Conservation (phyloP, 2,329 filamentous ascomycete genomes). For the Hypoxylon sp. region DNA sequence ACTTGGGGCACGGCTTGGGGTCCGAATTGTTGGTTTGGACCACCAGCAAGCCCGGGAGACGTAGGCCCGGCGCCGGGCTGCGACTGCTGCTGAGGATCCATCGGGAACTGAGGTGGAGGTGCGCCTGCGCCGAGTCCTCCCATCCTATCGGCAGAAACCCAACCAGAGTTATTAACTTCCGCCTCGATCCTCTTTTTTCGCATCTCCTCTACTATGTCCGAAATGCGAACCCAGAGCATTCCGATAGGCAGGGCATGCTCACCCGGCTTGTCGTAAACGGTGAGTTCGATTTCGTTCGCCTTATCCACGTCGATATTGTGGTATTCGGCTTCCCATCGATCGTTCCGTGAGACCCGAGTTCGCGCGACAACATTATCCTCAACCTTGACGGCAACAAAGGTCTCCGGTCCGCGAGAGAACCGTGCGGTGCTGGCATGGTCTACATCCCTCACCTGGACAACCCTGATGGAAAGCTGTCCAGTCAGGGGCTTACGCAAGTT, state of each 20-base stretch:
- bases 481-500: conserved; percentile 96
- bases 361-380: conserved; percentile 92
- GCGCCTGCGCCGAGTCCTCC: conserved; percentile 57
- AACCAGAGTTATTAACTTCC: conserved; percentile 92
- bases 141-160: conserved; percentile 98
- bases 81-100: conserved; percentile 58
- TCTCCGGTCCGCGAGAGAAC: conserved; percentile 91
- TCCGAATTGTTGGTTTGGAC: conserved; percentile 41
- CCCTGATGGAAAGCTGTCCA: conserved; percentile 84
- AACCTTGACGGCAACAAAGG: conserved; percentile 94
- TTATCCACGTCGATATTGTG: conserved; percentile 97
- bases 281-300: conserved; percentile 97
- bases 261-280: conserved; percentile 93
- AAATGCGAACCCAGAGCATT: conserved; percentile 95
- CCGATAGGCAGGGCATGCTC: conserved; percentile 93
- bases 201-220: conserved; percentile 97
- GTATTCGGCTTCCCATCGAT: conserved; percentile 90
- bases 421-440: conserved; percentile 87
- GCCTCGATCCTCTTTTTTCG: conserved; percentile 96
- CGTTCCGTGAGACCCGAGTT: conserved; percentile 83
- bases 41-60: conserved; percentile 49
- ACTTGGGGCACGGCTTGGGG: conserved; percentile 58
- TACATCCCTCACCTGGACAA: conserved; percentile 91
- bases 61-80: conserved; percentile 52
- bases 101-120: conserved; percentile 66